Percentiles rank a stretch among this genome's conserved stretches.
Evolutionary conservation across 2,329 filamentous ascomycete species (phyloP).

Genomic region (Lachnellula cervina): DNA sequence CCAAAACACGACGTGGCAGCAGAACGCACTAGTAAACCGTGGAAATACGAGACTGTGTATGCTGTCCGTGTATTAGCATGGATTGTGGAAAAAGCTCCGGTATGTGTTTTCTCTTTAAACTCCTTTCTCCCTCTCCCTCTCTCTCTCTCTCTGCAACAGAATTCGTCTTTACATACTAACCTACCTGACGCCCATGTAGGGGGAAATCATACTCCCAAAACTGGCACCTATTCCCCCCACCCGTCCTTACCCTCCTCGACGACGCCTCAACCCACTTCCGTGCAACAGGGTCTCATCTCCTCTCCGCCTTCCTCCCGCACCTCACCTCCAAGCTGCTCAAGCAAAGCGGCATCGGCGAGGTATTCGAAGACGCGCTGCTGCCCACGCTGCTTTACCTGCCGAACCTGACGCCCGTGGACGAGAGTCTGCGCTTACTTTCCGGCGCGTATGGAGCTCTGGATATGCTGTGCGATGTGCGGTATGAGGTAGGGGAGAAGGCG

Average conservation of each 20-base stretch:
- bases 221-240: slow-evolving; percentile 67
- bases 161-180: not conserved
- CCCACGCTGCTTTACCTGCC: slow-evolving; percentile 75
- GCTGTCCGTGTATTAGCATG: slow-evolving; percentile 56
- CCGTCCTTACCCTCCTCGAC: slow-evolving; percentile 64
- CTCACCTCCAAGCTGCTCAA: slow-evolving; percentile 50
- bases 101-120: slow-evolving; percentile 31
- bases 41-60: slow-evolving; percentile 53
- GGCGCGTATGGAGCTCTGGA: slow-evolving; percentile 64
- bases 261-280: slow-evolving; percentile 52
- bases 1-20: slow-evolving; percentile 32
- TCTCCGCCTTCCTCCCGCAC: slow-evolving; percentile 50
- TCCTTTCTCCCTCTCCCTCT: too few species aligned
- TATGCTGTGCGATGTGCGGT: slow-evolving; percentile 40
- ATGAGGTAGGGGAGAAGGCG: slow-evolving; percentile 6
- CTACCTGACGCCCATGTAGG: slow-evolving; percentile 27
- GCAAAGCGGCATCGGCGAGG: slow-evolving; percentile 58
- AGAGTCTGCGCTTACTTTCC: slow-evolving; percentile 60
- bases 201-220: slow-evolving; percentile 43
- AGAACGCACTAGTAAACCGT: slow-evolving; percentile 47
- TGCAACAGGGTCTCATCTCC: slow-evolving; percentile 49
- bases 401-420: slow-evolving; percentile 66
- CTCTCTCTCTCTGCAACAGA: too few species aligned
- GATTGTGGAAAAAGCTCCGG: slow-evolving; percentile 49
- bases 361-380: slow-evolving; percentile 65